These are phyloP conservation scores for Cordyceps cicadae DNA, from an alignment of 2,329 filamentous ascomycete species.

Conservation along the genomic window DNA sequence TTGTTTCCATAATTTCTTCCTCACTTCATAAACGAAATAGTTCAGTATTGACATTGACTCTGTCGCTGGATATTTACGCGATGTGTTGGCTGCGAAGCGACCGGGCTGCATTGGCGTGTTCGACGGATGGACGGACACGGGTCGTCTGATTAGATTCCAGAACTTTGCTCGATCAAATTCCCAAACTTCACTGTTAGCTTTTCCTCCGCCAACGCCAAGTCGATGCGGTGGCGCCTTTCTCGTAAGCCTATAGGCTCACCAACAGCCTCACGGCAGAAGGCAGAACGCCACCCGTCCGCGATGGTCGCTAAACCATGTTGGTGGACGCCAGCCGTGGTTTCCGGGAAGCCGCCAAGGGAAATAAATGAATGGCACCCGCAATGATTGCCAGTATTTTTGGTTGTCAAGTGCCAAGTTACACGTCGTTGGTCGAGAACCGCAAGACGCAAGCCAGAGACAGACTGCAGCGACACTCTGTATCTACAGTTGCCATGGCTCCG, in stretches of 20 bases:
- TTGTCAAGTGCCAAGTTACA: background rate
- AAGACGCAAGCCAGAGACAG: background rate
- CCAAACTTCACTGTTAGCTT: background rate
- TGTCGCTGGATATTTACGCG: too few relatives aligned
- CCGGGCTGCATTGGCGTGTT: background rate
- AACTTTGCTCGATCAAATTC: too few relatives aligned
- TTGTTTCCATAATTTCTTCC: background rate
- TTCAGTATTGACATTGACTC: background rate
- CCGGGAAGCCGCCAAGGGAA: background rate
- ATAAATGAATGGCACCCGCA: background rate
- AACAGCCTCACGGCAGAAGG: background rate
- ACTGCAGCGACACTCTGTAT: background rate
- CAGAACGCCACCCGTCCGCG: conserved; percentile 5
- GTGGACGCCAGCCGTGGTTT: background rate
- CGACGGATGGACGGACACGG: background rate
- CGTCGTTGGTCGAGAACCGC: background rate
- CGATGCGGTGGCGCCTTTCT: background rate
- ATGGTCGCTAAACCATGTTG: conserved; percentile 6
- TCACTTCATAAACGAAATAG: background rate
- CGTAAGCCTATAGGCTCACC: too few relatives aligned
- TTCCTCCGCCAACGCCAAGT: conserved; percentile 3
- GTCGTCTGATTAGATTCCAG: background rate
- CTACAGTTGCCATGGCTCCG: background rate
- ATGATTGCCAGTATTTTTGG: background rate
- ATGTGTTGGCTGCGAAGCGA: background rate